Base-by-base conservation (phyloP, 139 green algal species). In the Parachlorella kessleri region DNA sequence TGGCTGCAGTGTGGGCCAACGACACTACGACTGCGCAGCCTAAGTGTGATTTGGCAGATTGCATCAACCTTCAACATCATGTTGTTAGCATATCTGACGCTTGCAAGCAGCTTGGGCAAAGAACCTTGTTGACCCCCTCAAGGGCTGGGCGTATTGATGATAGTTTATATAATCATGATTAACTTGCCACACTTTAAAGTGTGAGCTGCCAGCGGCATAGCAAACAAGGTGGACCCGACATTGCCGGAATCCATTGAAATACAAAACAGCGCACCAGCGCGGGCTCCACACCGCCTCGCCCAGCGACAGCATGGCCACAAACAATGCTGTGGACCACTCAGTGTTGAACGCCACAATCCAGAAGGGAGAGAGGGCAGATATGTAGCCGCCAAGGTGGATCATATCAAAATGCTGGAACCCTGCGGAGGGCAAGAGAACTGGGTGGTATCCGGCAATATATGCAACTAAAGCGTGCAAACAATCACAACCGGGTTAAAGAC, bases 241-340 rank as follows among this genome's bases (percentile, higher is more conserved):
- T n/a, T n/a, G n/a, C n/a, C n/a, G n/a, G n/a, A n/a, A n/a, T n/a
- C n/a, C n/a, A n/a, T n/a, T n/a, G n/a, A n/a, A n/a, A n/a, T n/a
- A n/a, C n/a, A n/a, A n/a, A n/a, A n/a, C n/a, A n/a, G 30, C 72
- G 48, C 54, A 70, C 80, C 86, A 91, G 4, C 83, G 74, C 6
- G 88, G 86, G 9, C 73, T 85, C 88, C 88, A 92, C 6, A 92
- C 75, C 42, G 78, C 78, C 74, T 92, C 88, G 4, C 87, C 88
- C 32, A 92, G 66, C 1, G 83, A 90, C 37, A 92, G 83, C 76
- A 77, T 66, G 3, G 87, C 66, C 41, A 92, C 88, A 82, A 92
- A 92, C n/a, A 81, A n/a, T 38, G 79, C 83, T 4, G 83, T 71
- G 4, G 79, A 76, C 79, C 78, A 87, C 71, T 77, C 70, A 4